Evolutionary conservation across 2,329 filamentous ascomycete species (phyloP), one percentile per base, ranked within the genome.

Genomic region (Sporothrix globosa): DNA sequence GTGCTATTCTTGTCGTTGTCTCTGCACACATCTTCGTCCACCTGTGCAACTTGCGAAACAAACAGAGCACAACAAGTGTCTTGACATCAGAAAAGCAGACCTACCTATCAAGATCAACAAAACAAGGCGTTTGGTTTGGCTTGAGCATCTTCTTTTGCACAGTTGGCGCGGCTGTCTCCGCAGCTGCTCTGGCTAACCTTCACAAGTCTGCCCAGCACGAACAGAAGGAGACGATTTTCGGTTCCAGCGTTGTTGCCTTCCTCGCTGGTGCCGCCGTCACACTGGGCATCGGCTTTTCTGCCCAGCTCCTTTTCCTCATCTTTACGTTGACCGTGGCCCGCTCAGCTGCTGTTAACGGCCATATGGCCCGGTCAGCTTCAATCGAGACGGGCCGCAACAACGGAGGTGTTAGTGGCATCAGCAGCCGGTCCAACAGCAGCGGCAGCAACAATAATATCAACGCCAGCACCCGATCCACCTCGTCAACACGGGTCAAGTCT

Each of bases 231-330:
- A 77, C 74, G 5, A 76, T 81, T 13, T 71, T 81, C 48, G 79
- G 80, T 5, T 74, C 78, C 3, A 76, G 77, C 7, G 76, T 76
- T 19, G 74, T 72, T 19, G 76, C 76, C 53, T 81, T 85, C 61
- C 75, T 87, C 48, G 76, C 82, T 17, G 85, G 82, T 44, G 77
- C 81, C 4, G 80, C 85, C 0, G 76, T 83, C 17, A 78, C 82
- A 17, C 78, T 87, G 67, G 82, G 81, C 11, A 70, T 85, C 52
- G 79, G 83, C 6, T 83, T 85, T 70, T 75, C 79, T 0, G 76
- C 80, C 9, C 86, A 88, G 74, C 76, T 85, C n/a, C 73, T 81
- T 30, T 87, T 86, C 73, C 76, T 86, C 61, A 77, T 83, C 34
- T 74, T 79, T 34, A 81, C 83, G 74, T 84, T 84, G 73, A 74